Evolutionary conservation across 768 basidiomycete genomes (phyloP).

Genomic region (Mycena epipterygia): DNA sequence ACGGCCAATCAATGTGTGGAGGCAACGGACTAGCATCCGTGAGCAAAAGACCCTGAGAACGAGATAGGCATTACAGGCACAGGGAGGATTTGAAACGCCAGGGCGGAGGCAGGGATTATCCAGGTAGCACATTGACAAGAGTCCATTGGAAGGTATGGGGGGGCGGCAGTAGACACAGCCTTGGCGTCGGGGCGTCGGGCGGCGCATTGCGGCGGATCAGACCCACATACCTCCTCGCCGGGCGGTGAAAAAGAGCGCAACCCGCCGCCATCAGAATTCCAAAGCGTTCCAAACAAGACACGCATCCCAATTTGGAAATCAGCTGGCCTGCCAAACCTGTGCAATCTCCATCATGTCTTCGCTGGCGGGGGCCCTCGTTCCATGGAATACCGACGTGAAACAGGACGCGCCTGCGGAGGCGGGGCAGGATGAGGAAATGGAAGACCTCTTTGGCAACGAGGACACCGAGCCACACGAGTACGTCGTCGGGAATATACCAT

Average conservation of each 20-base stretch:
- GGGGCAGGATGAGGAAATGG: slow-evolving; percentile 71
- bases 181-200: slow-evolving; percentile 25
- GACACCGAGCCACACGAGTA: slow-evolving; percentile 63
- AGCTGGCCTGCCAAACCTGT: background rate
- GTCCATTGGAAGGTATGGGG: slow-evolving; percentile 7
- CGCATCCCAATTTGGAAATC: background rate
- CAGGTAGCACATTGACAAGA: slow-evolving; percentile 1
- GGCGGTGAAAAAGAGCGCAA: slow-evolving; percentile 1
- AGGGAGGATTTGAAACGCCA: slow-evolving; percentile 25
- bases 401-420: slow-evolving; percentile 45
- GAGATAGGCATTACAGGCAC: background rate
- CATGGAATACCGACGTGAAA: slow-evolving; percentile 52
- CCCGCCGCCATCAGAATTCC: slow-evolving; percentile 9
- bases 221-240: no score
- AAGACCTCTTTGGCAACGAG: slow-evolving; percentile 86
- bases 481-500: slow-evolving; percentile 16
- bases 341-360: slow-evolving; percentile 63
- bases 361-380: slow-evolving; percentile 69
- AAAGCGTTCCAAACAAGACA: no score
- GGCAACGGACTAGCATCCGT: slow-evolving; percentile 6
- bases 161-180: slow-evolving; percentile 23
- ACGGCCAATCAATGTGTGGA: slow-evolving; percentile 5
- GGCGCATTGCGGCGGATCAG: slow-evolving; percentile 21
- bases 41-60: slow-evolving; percentile 21
- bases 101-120: background rate